Conservation (phyloP, 768 basidiomycete species). For the Paxillus involutus region DNA sequence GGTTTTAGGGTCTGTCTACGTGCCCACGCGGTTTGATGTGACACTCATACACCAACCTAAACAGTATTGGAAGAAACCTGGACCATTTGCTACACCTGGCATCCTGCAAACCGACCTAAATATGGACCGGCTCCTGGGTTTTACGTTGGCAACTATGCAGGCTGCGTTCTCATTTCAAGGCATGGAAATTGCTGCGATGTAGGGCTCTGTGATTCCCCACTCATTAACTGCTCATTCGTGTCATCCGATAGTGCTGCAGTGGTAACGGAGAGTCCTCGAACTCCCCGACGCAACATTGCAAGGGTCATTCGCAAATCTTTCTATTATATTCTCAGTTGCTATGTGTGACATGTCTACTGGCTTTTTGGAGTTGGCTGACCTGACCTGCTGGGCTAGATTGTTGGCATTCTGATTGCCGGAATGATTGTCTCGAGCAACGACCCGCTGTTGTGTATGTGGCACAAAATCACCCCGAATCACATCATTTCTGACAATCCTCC, state of each 20-base stretch:
- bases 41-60: not conserved
- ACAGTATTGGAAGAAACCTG: slow-evolving; percentile 74
- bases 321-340: slow-evolving; percentile 78
- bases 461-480: slow-evolving; percentile 7
- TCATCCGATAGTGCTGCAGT: slow-evolving; percentile 56
- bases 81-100: slow-evolving; percentile 35
- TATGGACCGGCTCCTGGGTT: slow-evolving; percentile 42
- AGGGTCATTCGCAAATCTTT: slow-evolving; percentile 79
- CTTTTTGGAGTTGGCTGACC: not conserved
- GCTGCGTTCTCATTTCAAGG: slow-evolving; percentile 79
- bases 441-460: slow-evolving; percentile 33
- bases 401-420: slow-evolving; percentile 68
- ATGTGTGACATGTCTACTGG: slow-evolving; percentile 45
- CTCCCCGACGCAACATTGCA: slow-evolving; percentile 55
- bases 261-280: slow-evolving; percentile 72
- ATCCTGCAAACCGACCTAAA: slow-evolving; percentile 31
- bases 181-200: slow-evolving; percentile 74
- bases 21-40: not conserved
- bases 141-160: slow-evolving; percentile 44
- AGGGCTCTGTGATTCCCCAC: slow-evolving; percentile 28
- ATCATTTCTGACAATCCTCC: not conserved
- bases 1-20: slow-evolving; percentile 57
- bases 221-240: slow-evolving; percentile 1
- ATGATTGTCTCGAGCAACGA: slow-evolving; percentile 76
- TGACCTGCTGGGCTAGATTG: slow-evolving; percentile 39